Evolutionary conservation across 495 filamentous ascomycete genomes (phyloP).

Genomic region (Emericellopsis terricola): DNA sequence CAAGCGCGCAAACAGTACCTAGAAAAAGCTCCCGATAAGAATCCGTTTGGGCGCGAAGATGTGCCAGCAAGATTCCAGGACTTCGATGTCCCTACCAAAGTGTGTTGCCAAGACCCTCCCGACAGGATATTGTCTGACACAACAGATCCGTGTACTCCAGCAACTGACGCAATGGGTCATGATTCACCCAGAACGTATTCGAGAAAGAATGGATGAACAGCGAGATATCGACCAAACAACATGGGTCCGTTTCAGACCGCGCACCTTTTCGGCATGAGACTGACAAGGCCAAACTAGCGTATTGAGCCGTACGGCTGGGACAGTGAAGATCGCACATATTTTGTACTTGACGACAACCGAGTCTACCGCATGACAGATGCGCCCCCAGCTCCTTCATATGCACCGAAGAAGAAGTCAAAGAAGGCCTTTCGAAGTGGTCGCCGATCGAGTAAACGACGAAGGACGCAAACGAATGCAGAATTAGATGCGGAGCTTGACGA

Average conservation of each 20-base stretch:
- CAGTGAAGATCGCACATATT: slow-evolving; percentile 64
- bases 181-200: slow-evolving; percentile 64
- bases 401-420: slow-evolving; percentile 54
- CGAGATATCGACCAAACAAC: slow-evolving; percentile 61
- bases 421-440: slow-evolving; percentile 16
- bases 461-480: slow-evolving; percentile 38
- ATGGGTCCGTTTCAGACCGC: slow-evolving; percentile 45
- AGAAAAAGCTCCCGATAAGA: slow-evolving; percentile 58
- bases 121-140: slow-evolving; percentile 1
- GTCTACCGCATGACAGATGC: slow-evolving; percentile 72
- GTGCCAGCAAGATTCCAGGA: slow-evolving; percentile 51
- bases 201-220: slow-evolving; percentile 71
- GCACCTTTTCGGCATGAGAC: too few relatives aligned
- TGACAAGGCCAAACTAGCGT: too few relatives aligned
- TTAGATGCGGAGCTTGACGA: slow-evolving; percentile 18
- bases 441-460: slow-evolving; percentile 10
- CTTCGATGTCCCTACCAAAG: slow-evolving; percentile 70
- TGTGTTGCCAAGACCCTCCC: slow-evolving; percentile 7
- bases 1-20: slow-evolving; percentile 83
- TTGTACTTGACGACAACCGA: slow-evolving; percentile 84
- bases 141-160: slow-evolving; percentile 62
- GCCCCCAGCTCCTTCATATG: slow-evolving; percentile 42
- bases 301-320: slow-evolving; percentile 89
- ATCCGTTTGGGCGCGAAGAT: slow-evolving; percentile 77
- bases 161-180: slow-evolving; percentile 86